phyloP scores from a whole-genome alignment of 2,329 filamentous ascomycete genomes.

The Aspergillus ochraceus region DNA sequence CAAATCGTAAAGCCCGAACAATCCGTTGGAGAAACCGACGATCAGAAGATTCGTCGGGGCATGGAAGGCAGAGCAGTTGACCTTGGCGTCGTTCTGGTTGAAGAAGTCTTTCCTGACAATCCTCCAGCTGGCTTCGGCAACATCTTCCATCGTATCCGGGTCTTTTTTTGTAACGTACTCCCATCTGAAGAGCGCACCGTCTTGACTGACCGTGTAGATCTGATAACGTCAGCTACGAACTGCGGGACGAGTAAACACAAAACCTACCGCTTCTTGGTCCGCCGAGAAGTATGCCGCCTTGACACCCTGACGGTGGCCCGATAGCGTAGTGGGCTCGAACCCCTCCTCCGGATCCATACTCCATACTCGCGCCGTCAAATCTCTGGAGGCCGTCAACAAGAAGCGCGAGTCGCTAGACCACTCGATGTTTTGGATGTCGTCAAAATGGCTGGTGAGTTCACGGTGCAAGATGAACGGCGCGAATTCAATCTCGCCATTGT shows the following conservation, averaged over 20 bases:
- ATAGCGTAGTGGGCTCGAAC: slow-evolving; percentile 84
- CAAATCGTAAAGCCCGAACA: slow-evolving; percentile 93
- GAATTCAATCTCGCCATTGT: slow-evolving; percentile 84
- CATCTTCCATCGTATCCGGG: slow-evolving; percentile 60
- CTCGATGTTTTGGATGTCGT: slow-evolving; percentile 79
- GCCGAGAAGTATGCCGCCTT: slow-evolving; percentile 96
- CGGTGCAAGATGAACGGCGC: slow-evolving; percentile 90
- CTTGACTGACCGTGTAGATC: slow-evolving; percentile 94
- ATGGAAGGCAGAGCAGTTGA: slow-evolving; percentile 90
- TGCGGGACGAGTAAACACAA: background rate
- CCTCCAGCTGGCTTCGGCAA: slow-evolving; percentile 78
- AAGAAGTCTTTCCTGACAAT: slow-evolving; percentile 93
- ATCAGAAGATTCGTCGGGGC: slow-evolving; percentile 87
- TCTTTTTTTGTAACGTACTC: slow-evolving; percentile 69
- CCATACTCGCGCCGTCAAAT: slow-evolving; percentile 93
- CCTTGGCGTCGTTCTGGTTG: slow-evolving; percentile 81
- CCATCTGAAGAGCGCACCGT: slow-evolving; percentile 96
- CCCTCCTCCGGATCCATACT: slow-evolving; percentile 83
- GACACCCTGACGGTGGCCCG: slow-evolving; percentile 86
- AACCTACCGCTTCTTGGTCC: slow-evolving; percentile 73
- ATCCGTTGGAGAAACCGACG: slow-evolving; percentile 89
- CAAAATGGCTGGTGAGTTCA: slow-evolving; percentile 84
- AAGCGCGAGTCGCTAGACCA: slow-evolving; percentile 98
- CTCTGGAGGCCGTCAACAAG: slow-evolving; percentile 88
- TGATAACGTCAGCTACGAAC: slow-evolving; percentile 24